A percentile compares a stretch with the other conserved stretches of the same genome.
Conservation (phyloP, 495 filamentous ascomycete genomes). For the Corynascus novoguineensis region DNA sequence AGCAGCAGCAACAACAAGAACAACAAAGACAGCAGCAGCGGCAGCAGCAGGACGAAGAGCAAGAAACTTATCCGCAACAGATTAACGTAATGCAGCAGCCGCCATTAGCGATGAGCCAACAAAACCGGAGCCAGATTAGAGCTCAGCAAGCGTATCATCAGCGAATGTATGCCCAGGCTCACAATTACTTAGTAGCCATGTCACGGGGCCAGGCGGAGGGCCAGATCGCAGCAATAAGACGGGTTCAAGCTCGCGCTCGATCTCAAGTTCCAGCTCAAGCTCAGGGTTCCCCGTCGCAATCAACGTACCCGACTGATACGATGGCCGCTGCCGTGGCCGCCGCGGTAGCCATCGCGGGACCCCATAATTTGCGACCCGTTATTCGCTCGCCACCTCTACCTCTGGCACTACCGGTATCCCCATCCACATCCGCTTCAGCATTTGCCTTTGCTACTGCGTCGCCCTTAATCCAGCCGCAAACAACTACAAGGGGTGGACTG, state of each 20-base stretch:
- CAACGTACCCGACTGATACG: background rate
- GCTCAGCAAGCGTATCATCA: background rate
- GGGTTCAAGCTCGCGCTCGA: background rate
- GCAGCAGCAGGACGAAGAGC: background rate
- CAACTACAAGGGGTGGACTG: background rate
- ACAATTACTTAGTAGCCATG: background rate
- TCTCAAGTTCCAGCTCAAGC: background rate
- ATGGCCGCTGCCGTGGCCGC: constrained; percentile 2
- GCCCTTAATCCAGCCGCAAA: too few species aligned
- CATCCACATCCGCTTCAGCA: too few species aligned
- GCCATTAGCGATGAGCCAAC: background rate
- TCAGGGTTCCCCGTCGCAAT: background rate
- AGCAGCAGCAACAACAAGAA: background rate
- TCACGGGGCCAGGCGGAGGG: background rate
- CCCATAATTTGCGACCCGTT: background rate
- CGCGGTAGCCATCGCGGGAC: background rate
- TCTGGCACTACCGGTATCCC: too few species aligned
- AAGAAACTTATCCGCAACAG: background rate
- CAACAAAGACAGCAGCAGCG: background rate
- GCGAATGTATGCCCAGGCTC: background rate
- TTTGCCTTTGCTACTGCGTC: too few species aligned
- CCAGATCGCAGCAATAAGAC: background rate
- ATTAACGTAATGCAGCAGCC: background rate
- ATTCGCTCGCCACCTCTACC: background rate
- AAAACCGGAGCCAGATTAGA: too few species aligned